Conservation (phyloP, 2,329 filamentous ascomycete species). For the Metarhizium guizhouense region DNA sequence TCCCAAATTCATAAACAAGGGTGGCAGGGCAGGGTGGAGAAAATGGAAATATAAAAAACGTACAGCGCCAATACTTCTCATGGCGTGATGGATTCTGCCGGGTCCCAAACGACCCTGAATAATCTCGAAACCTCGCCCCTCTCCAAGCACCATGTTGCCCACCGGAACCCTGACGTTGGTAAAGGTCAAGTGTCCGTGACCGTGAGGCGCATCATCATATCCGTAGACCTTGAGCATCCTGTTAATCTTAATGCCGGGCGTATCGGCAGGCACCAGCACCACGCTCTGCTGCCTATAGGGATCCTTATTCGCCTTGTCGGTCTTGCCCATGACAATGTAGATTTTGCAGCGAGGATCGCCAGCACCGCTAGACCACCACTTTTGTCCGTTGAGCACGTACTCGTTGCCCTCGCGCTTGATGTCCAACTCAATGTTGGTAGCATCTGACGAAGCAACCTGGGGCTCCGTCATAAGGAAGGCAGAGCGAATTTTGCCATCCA, state of each 20-base stretch:
- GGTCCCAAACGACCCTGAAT: slow-evolving; percentile 95
- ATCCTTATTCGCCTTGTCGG: slow-evolving; percentile 64
- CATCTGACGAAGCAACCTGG: slow-evolving; percentile 79
- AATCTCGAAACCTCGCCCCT: slow-evolving; percentile 93
- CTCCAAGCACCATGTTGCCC: slow-evolving; percentile 79
- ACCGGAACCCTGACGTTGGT: slow-evolving; percentile 81
- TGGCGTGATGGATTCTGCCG: slow-evolving; percentile 94
- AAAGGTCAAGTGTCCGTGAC: slow-evolving; percentile 89
- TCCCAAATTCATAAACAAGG: neutral
- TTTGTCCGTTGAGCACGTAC: slow-evolving; percentile 88
- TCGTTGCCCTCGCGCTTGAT: slow-evolving; percentile 79
- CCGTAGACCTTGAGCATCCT: slow-evolving; percentile 92
- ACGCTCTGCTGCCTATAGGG: slow-evolving; percentile 90
- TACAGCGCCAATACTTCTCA: slow-evolving; percentile 84
- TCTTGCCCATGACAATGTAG: slow-evolving; percentile 97
- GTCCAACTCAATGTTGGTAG: slow-evolving; percentile 80
- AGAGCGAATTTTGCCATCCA: slow-evolving; percentile 78
- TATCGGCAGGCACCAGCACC: slow-evolving; percentile 71
- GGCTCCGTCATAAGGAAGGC: slow-evolving; percentile 95
- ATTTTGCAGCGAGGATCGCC: slow-evolving; percentile 87
- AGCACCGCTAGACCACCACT: slow-evolving; percentile 98
- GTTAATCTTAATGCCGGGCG: slow-evolving; percentile 83
- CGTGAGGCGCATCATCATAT: slow-evolving; percentile 96
- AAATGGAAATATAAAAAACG: slow-evolving; percentile 17
- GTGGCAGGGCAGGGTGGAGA: neutral